Evolutionary conservation across 129 eudicot genomes (phyloP).

Genomic region (Pulicaria dysenterica): DNA sequence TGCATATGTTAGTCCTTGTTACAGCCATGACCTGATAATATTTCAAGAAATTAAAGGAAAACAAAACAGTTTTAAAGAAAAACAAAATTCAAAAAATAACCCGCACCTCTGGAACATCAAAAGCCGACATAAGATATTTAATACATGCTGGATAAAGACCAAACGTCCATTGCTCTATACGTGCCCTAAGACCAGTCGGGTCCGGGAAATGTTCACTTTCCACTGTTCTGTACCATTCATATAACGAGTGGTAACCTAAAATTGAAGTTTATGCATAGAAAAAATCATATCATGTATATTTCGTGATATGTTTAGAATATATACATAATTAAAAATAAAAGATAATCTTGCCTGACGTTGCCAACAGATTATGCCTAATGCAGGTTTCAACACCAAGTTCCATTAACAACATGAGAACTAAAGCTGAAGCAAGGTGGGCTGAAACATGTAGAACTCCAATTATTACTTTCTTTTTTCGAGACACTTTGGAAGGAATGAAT

Average conservation of each 20-base stretch:
- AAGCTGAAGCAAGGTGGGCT: conserved; percentile 84
- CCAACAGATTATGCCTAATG: conserved; percentile 76
- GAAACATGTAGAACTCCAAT: conserved; percentile 84
- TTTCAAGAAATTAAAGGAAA: background rate
- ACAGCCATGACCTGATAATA: conserved; percentile 92
- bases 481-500: conserved; percentile 75
- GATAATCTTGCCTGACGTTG: conserved; percentile 61
- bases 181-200: conserved; percentile 89
- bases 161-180: conserved; percentile 91
- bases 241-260: conserved; percentile 88
- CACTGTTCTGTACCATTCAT: conserved; percentile 82
- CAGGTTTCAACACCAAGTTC: conserved; percentile 90
- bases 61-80: background rate
- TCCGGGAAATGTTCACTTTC: conserved; percentile 97
- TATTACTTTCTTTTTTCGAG: conserved; percentile 61
- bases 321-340: background rate
- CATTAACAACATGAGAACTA: conserved; percentile 85
- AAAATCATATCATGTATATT: background rate
- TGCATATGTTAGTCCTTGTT: conserved; percentile 80
- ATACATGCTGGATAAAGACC: conserved; percentile 99
- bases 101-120: conserved; percentile 93
- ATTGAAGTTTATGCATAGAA: conserved; percentile 5
- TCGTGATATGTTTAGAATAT: background rate
- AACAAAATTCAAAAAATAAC: background rate
- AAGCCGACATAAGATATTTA: conserved; percentile 92